A percentile compares a stretch with the other conserved stretches of the same genome.
Conservation (phyloP, 2,329 filamentous ascomycete species). For the Cladophialophora exuberans region DNA sequence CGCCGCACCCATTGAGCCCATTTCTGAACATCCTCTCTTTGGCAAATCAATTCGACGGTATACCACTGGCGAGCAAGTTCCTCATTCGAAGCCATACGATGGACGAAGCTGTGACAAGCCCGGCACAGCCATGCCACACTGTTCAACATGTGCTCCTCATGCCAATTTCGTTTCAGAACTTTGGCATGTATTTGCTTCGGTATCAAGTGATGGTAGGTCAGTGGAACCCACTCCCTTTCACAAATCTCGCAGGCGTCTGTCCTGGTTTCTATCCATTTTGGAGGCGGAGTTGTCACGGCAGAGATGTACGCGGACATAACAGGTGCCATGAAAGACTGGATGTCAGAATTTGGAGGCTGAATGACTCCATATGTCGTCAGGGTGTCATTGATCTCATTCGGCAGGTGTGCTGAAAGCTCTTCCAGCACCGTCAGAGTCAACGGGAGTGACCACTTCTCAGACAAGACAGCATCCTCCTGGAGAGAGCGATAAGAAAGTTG, state of each 20-base stretch:
- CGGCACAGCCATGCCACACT: slow-evolving; percentile 86
- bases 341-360: slow-evolving; percentile 45
- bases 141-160: slow-evolving; percentile 72
- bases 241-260: slow-evolving; percentile 73
- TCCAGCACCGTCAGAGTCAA: slow-evolving; percentile 57
- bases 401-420: slow-evolving; percentile 57
- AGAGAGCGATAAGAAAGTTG: slow-evolving; percentile 63
- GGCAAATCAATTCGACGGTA: slow-evolving; percentile 71
- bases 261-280: slow-evolving; percentile 63
- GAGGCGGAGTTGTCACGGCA: slow-evolving; percentile 63
- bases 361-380: slow-evolving; percentile 69
- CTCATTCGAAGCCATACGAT: slow-evolving; percentile 74
- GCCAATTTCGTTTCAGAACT: slow-evolving; percentile 77
- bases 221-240: slow-evolving; percentile 70
- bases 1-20: slow-evolving; percentile 75
- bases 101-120: slow-evolving; percentile 82
- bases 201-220: slow-evolving; percentile 86
- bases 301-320: slow-evolving; percentile 66
- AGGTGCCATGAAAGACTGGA: slow-evolving; percentile 63
- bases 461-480: slow-evolving; percentile 54
- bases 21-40: slow-evolving; percentile 69
- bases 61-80: slow-evolving; percentile 73
- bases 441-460: slow-evolving; percentile 61
- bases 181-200: slow-evolving; percentile 77
- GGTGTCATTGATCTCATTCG: slow-evolving; percentile 66